Percentiles rank a stretch among this genome's conserved stretches.
These are phyloP conservation scores for Neonectria faginata DNA, from an alignment of 2,329 filamentous ascomycete species.

Conservation along the genomic window DNA sequence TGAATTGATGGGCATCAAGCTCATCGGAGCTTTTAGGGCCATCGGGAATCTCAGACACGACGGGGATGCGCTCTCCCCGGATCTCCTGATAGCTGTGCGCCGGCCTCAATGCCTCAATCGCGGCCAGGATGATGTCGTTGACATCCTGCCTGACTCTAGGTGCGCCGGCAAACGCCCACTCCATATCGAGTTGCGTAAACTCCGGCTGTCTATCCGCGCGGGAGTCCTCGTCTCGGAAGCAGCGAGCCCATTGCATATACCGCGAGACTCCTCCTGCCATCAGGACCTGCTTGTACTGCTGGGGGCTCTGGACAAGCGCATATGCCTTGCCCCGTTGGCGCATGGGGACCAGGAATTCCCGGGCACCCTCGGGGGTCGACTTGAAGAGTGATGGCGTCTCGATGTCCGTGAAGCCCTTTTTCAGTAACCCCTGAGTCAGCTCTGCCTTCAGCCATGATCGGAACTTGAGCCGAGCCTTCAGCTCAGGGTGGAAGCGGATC, in stretches of 20 bases:
- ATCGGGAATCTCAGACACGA: conserved; percentile 44
- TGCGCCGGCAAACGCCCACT: conserved; percentile 85
- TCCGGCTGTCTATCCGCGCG: conserved; percentile 94
- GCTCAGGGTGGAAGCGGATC: conserved; percentile 76
- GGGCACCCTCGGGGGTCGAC: conserved; percentile 93
- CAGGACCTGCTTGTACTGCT: conserved; percentile 98
- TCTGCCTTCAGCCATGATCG: conserved; percentile 70
- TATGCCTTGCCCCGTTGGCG: conserved; percentile 82
- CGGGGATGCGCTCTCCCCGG: conserved; percentile 50
- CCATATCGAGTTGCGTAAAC: conserved; percentile 93
- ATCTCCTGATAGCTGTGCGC: conserved; percentile 73
- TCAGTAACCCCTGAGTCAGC: conserved; percentile 65
- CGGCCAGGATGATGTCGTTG: conserved; percentile 50
- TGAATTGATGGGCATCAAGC: conserved; percentile 48
- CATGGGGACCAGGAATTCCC: conserved; percentile 94
- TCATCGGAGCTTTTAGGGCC: conserved; percentile 30
- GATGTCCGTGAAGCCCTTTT: conserved; percentile 77
- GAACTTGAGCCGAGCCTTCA: conserved; percentile 77
- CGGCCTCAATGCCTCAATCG: conserved; percentile 46
- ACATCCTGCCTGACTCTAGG: conserved; percentile 50
- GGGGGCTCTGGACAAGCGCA: conserved; percentile 93
- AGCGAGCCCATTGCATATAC: conserved; percentile 94
- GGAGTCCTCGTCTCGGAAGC: conserved; percentile 95
- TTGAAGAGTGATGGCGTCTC: conserved; percentile 97
- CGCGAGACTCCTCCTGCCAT: conserved; percentile 87